Percentiles rank a stretch among this genome's conserved stretches.
Evolutionary conservation across 2,329 filamentous ascomycete species (phyloP).

Genomic region (Exophiala xenobiotica): DNA sequence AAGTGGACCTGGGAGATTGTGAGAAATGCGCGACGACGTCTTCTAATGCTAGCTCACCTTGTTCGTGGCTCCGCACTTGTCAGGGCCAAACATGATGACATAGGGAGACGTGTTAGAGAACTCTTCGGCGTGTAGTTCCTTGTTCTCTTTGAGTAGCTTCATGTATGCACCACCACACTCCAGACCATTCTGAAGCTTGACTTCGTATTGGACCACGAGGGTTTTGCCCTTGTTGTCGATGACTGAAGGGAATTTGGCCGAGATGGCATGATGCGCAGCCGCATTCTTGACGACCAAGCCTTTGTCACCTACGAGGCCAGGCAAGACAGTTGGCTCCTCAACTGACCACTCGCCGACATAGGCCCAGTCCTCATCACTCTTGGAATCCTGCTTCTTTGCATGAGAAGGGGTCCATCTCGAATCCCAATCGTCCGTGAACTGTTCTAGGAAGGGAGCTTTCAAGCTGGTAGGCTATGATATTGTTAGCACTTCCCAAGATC

Average conservation of each 20-base stretch:
- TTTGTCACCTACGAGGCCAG: slow-evolving; percentile 92
- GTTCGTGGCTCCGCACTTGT: slow-evolving; percentile 99
- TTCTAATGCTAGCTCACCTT: slow-evolving; percentile 62
- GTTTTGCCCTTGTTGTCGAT: slow-evolving; percentile 97
- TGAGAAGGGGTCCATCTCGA: slow-evolving; percentile 89
- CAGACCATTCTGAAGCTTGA: slow-evolving; percentile 96
- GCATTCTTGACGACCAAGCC: slow-evolving; percentile 97
- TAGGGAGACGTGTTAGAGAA: slow-evolving; percentile 97
- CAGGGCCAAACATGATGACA: slow-evolving; percentile 99
- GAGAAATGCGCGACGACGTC: background rate
- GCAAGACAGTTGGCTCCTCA: slow-evolving; percentile 86
- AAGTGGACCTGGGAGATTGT: slow-evolving; percentile 63
- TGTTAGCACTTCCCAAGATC: slow-evolving; percentile 1
- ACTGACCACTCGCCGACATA: slow-evolving; percentile 96
- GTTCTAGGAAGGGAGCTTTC: slow-evolving; percentile 94
- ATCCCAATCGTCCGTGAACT: slow-evolving; percentile 97
- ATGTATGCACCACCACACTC: slow-evolving; percentile 98
- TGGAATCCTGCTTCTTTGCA: slow-evolving; percentile 91
- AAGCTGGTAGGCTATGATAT: slow-evolving; percentile 72
- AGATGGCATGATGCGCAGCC: slow-evolving; percentile 98
- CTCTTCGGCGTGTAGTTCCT: slow-evolving; percentile 93
- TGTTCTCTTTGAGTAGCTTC: slow-evolving; percentile 98
- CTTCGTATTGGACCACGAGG: slow-evolving; percentile 97
- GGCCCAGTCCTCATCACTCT: slow-evolving; percentile 85
- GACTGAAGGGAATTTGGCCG: slow-evolving; percentile 94